These are phyloP conservation scores for Paracoccidioides brasiliensis DNA, from an alignment of 2,329 filamentous ascomycete species.

Conservation along the genomic window DNA sequence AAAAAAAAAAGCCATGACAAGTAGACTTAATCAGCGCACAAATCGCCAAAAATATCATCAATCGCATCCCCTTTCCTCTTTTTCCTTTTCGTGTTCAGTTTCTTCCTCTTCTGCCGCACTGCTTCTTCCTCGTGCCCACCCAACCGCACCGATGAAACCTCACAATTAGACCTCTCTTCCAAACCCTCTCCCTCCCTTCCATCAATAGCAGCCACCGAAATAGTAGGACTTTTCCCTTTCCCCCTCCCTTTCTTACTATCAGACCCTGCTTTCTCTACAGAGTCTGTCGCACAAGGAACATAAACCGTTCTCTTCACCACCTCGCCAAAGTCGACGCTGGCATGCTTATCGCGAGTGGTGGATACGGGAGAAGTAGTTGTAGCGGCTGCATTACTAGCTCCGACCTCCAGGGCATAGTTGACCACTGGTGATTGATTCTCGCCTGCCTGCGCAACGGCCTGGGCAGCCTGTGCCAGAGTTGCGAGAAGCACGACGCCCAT, in stretches of 20 bases:
- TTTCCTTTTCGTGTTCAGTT: slow-evolving; percentile 39
- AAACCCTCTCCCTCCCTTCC: not conserved
- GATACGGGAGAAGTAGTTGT: not conserved
- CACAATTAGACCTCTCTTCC: not conserved
- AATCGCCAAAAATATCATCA: slow-evolving; percentile 50
- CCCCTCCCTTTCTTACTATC: not conserved
- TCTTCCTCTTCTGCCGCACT: slow-evolving; percentile 19
- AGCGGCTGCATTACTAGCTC: not conserved
- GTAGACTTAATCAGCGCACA: not conserved
- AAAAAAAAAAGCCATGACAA: not conserved
- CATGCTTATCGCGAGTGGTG: not conserved
- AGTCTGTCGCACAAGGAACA: no score
- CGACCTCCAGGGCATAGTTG: not conserved
- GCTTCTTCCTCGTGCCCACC: not conserved
- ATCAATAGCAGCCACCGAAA: not conserved
- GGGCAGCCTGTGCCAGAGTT: slow-evolving; percentile 46
- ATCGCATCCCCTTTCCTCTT: slow-evolving; percentile 52
- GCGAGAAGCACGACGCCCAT: slow-evolving; percentile 58
- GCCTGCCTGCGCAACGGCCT: slow-evolving; percentile 14
- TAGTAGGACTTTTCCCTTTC: not conserved
- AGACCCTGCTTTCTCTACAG: not conserved
- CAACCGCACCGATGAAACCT: not conserved
- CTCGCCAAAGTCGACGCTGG: slow-evolving; percentile 1
- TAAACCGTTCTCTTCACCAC: not conserved
- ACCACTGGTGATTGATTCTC: no score